These are phyloP conservation scores for Cyberlindnera misumaiensis DNA, from an alignment of 805 yeast genomes.

Conservation along the genomic window DNA sequence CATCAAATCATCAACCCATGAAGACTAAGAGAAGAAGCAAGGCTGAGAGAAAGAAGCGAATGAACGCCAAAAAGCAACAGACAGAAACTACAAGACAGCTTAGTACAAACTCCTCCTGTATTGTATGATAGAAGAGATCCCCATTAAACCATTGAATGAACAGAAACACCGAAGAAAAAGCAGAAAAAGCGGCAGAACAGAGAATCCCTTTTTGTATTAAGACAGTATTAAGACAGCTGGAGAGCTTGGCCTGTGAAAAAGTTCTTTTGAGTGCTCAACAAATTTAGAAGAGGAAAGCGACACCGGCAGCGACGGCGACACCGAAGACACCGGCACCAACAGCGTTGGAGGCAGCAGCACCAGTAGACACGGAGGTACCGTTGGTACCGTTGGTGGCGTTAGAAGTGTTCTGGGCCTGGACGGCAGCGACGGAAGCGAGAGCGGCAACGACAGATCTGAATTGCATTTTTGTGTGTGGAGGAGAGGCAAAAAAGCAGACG, in stretches of 20 bases:
- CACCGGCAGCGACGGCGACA: constrained; percentile 84
- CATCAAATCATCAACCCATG: too few relatives aligned
- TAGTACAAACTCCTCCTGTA: neutral
- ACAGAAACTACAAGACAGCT: neutral
- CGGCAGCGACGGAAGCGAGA: constrained; percentile 65
- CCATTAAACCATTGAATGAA: constrained; percentile 6
- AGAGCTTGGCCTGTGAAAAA: constrained; percentile 2
- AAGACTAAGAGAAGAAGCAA: too few relatives aligned
- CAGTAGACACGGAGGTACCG: constrained; percentile 38
- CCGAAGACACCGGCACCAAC: constrained; percentile 71
- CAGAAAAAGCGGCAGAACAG: constrained; percentile 8
- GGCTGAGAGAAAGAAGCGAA: too few relatives aligned
- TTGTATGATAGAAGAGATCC: neutral
- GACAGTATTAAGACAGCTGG: constrained; percentile 5
- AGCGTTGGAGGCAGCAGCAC: constrained; percentile 45
- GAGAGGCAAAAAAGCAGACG: constrained; percentile 2
- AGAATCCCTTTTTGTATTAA: constrained; percentile 13
- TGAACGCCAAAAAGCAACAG: neutral
- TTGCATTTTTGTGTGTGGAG: constrained; percentile 45
- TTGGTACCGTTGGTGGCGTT: constrained; percentile 32
- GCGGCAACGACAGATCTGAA: constrained; percentile 62
- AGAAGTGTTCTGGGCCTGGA: constrained; percentile 48
- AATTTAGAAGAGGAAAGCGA: constrained; percentile 42
- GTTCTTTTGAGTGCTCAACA: constrained; percentile 6
- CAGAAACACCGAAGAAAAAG: constrained; percentile 9